A percentile compares a stretch with the other conserved stretches of the same genome.
Conservation (phyloP, 2,329 filamentous ascomycete species). For the Ceratocystis cubensis region DNA sequence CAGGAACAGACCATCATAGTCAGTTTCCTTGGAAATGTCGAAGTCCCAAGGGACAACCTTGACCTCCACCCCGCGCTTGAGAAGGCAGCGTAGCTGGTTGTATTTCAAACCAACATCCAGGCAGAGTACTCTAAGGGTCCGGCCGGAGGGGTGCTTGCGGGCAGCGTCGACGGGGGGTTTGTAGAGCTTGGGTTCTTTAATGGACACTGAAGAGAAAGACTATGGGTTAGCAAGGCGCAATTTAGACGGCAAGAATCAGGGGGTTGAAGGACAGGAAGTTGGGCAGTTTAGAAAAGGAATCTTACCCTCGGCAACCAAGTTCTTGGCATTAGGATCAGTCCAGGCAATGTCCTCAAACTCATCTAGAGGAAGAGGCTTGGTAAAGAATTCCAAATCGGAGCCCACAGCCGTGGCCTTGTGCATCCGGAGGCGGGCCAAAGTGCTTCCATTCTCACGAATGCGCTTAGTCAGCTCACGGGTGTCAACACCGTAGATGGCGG, state of each 20-base stretch:
- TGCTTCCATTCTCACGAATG: slow-evolving; percentile 86
- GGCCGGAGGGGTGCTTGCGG: slow-evolving; percentile 78
- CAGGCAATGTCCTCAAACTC: slow-evolving; percentile 73
- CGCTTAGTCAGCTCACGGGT: slow-evolving; percentile 87
- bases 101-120: slow-evolving; percentile 97
- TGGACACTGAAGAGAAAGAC: slow-evolving; percentile 56
- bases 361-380: slow-evolving; percentile 28
- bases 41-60: slow-evolving; percentile 94
- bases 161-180: slow-evolving; percentile 57
- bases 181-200: slow-evolving; percentile 75
- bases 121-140: slow-evolving; percentile 74
- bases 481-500: slow-evolving; percentile 90
- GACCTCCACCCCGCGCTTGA: slow-evolving; percentile 84
- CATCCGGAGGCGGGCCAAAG: slow-evolving; percentile 81
- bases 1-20: slow-evolving; percentile 94
- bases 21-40: slow-evolving; percentile 64
- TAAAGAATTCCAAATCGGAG: slow-evolving; percentile 18
- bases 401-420: slow-evolving; percentile 37
- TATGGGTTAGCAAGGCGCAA: slow-evolving; percentile 14
- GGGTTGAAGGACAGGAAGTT: neutral
- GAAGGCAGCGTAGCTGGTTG: slow-evolving; percentile 89
- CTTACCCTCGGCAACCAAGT: slow-evolving; percentile 89
- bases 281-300: slow-evolving; percentile 13
- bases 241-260: neutral
- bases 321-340: slow-evolving; percentile 83